Base-by-base conservation (phyloP, 2,329 filamentous ascomycete species). In the Atkinsonella hypoxylon region DNA sequence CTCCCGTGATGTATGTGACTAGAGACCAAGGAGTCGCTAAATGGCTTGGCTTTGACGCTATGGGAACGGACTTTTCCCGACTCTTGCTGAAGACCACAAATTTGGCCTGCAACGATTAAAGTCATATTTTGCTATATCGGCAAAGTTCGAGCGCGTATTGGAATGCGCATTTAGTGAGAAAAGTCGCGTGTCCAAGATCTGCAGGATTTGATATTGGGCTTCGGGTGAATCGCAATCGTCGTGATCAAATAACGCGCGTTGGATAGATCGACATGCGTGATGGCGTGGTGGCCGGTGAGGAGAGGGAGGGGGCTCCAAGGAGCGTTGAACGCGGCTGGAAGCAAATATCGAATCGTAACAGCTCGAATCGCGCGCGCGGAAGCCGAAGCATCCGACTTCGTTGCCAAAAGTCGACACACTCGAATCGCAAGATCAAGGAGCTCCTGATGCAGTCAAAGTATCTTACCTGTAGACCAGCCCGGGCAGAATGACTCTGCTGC, bases 401-500 rank as follows among this genome's bases (percentile, higher is more conserved):
- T 47, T 15, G 15, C 34, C 45, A n/a, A 44, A 48, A 48, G 50
- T 17, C 31, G 34, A 18, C 47, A 31, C n/a, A 32, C 22, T 36
- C 30, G 40, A 17, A 45, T 51, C 18, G 45, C 51, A 34, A 34
- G 41, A 45, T 50, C 54, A 45, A 15, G 18, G 26, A 49, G 20
- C 45, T 47, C 32, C 32, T 20, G 30, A 52, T 51, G 45, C 52
- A 64, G 74, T 39, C 18, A 40, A 9, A 9, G 17, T 17, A 46
- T 53, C 56, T 78, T 77, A 96, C 90, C 85, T 96, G 90, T 61
- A 96, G 80, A 67, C 90, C 90, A 68, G 90, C 90, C 71, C 93
- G 90, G 65, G 89, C 88, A 62, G 89, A 95, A 77, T 95, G 90
- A 74, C 93, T 95, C 74, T 94, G 87, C 66, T 87, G 85, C 77